phyloP scores from a whole-genome alignment of 192 early-diverging fungal genomes.

The Linnemannia hyalina region DNA sequence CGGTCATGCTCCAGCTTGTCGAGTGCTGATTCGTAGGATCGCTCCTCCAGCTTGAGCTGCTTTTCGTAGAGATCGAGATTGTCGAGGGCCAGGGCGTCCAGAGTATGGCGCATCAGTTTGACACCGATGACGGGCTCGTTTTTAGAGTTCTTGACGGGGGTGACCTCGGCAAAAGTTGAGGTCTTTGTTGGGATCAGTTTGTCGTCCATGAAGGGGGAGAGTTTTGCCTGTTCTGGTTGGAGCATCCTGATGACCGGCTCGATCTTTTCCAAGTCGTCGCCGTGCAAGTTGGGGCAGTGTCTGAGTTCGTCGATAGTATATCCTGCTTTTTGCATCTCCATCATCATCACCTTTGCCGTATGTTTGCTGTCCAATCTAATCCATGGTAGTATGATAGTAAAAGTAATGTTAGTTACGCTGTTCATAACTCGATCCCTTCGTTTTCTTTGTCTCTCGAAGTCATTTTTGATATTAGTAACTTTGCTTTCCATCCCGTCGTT shows the following conservation, averaged over 20 bases:
- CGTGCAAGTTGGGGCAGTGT: slow-evolving; percentile 34
- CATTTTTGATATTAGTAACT: no score
- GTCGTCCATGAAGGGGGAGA: slow-evolving; percentile 13
- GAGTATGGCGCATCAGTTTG: slow-evolving; percentile 75
- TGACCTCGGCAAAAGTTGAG: slow-evolving; percentile 24
- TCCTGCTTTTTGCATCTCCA: slow-evolving; percentile 60
- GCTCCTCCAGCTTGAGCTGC: slow-evolving; percentile 87
- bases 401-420: background rate
- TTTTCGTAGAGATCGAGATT: slow-evolving; percentile 74
- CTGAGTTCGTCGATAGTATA: slow-evolving; percentile 36
- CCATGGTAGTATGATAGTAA: background rate
- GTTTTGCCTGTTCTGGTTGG: slow-evolving; percentile 25
- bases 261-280: slow-evolving; percentile 42
- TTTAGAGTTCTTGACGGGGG: slow-evolving; percentile 24
- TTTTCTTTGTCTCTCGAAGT: no score
- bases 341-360: slow-evolving; percentile 60
- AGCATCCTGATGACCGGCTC: slow-evolving; percentile 27
- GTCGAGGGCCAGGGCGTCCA: slow-evolving; percentile 68
- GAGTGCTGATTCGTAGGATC: slow-evolving; percentile 81
- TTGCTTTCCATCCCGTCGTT: no score
- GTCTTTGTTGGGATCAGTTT: slow-evolving; percentile 6
- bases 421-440: no score
- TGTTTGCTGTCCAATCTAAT: slow-evolving; percentile 59
- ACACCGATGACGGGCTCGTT: slow-evolving; percentile 77
- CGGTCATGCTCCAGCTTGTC: slow-evolving; percentile 71